Evolutionary conservation across 768 basidiomycete genomes (phyloP).

Genomic region (Agaricus blazei): DNA sequence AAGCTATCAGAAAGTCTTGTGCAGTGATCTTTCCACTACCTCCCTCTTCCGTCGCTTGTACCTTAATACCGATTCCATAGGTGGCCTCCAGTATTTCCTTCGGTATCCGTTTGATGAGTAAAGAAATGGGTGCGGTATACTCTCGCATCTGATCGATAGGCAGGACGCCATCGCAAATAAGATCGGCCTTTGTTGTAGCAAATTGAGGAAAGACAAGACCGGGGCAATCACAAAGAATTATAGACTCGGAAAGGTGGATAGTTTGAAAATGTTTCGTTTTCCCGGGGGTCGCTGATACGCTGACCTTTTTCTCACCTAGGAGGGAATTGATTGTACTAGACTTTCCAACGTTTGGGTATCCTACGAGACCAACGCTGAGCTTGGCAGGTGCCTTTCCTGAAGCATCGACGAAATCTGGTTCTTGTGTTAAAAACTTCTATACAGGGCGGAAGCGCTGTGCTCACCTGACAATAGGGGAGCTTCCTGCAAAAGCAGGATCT

Average conservation of each 20-base stretch:
- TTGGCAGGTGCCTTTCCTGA: constrained; percentile 56
- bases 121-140: constrained; percentile 75
- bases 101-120: constrained; percentile 78
- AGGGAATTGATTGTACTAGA: constrained; percentile 97
- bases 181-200: constrained; percentile 91
- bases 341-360: constrained; percentile 98
- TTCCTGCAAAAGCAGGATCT: constrained; percentile 67
- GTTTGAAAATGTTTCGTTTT: constrained; percentile 99
- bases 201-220: constrained; percentile 98
- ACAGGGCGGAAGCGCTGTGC: constrained; percentile 13
- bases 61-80: constrained; percentile 80
- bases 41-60: constrained; percentile 68
- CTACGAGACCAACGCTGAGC: constrained; percentile 85
- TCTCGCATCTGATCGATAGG: constrained; percentile 98
- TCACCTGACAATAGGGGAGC: constrained; percentile 70
- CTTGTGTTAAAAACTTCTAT: background rate
- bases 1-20: constrained; percentile 79
- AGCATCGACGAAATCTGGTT: constrained; percentile 53
- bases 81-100: constrained; percentile 80
- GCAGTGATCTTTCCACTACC: constrained; percentile 72
- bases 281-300: constrained; percentile 96
- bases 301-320: constrained; percentile 95
- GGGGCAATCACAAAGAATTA: constrained; percentile 94
- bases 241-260: constrained; percentile 82
- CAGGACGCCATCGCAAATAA: constrained; percentile 94